Evolutionary conservation across 164 flowering plant genomes (phyloP).

Genomic region (Annona cherimola): DNA sequence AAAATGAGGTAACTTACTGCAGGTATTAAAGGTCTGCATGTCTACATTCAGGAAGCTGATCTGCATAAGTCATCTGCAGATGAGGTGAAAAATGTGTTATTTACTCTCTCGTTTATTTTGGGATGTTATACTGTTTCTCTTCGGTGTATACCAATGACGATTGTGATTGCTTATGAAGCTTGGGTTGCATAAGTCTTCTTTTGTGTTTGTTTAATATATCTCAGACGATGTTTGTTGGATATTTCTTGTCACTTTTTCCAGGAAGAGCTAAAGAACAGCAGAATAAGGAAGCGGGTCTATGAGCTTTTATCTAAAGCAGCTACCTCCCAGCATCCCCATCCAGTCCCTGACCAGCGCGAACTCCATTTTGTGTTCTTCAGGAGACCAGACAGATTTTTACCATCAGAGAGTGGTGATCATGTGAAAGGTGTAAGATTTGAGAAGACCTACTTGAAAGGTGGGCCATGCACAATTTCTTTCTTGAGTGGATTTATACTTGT

Average conservation of each 20-base stretch:
- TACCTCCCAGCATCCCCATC: constrained; percentile 26
- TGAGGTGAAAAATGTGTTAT: constrained; percentile 37
- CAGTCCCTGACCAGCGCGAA: constrained; percentile 54
- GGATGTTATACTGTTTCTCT: background rate
- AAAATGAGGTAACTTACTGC: constrained; percentile 19
- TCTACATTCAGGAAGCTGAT: constrained; percentile 68
- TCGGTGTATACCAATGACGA: background rate
- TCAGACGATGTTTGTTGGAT: background rate
- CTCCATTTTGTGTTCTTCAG: constrained; percentile 86
- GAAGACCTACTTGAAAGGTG: constrained; percentile 80
- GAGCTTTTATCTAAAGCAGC: constrained; percentile 87
- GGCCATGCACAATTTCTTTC: background rate
- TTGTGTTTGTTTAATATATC: background rate
- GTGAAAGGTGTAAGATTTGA: constrained; percentile 64
- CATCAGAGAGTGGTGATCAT: constrained; percentile 38
- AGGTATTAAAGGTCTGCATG: constrained; percentile 60
- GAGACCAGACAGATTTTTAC: constrained; percentile 67
- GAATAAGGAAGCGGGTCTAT: constrained; percentile 68
- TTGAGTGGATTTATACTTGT: too few relatives aligned
- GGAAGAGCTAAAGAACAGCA: constrained; percentile 84
- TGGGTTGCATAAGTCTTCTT: background rate
- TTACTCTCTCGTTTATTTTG: background rate
- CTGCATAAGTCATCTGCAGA: constrained; percentile 54
- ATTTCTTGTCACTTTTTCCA: constrained; percentile 28
- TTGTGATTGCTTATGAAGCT: background rate